Evolutionary conservation across 768 basidiomycete species (phyloP), one percentile per base, ranked within the genome.

Genomic region (Pseudohyphozyma bogoriensis): DNA sequence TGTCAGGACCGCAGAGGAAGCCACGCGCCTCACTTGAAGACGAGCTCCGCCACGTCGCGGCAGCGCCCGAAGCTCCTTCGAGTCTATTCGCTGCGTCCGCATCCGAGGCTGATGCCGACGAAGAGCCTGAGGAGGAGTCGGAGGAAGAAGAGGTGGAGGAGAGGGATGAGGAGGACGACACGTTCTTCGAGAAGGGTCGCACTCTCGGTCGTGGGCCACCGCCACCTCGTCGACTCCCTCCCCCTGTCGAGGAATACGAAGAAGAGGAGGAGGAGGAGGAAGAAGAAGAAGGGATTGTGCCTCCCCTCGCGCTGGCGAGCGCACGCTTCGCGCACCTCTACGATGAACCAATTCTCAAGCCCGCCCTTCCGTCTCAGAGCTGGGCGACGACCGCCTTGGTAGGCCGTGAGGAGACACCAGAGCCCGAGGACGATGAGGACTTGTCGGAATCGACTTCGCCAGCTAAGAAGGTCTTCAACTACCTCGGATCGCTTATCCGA

Each of bases 161-260:
- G 3, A 42, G 55, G 29, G 36, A 55, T 3, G 22, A 9, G 1
- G 36, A 18, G 3, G 64, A 65, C 56, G 65, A 66, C 31, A 66
- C 60, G 10, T 66, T 66, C 51, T 66, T 62, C 51, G 28, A 28
- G 24, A n/a, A n/a, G n/a, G n/a, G n/a, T n/a, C n/a, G n/a, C n/a
- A n/a, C n/a, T n/a, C n/a, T n/a, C n/a, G 53, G 8, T 10, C 58
- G 29, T 37, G 55, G 33, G 22, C 20, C 46, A 37, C 37, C 10
- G 37, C 37, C 37, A 37, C 47, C 29, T 18, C 2, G 18, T 13
- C 10, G 15, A n/a, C 51, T 5, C 35, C 15, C 36, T 15, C n/a
- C 10, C 51, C 6, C 36, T 18, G 15, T 26, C 51, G 24, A 47
- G 16, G 15, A 24, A 12, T 16, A 15, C 10, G 40, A 42, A 15